These are phyloP conservation scores for Phytophthora syringae DNA, from an alignment of 352 stramenopile species.

Conservation along the genomic window DNA sequence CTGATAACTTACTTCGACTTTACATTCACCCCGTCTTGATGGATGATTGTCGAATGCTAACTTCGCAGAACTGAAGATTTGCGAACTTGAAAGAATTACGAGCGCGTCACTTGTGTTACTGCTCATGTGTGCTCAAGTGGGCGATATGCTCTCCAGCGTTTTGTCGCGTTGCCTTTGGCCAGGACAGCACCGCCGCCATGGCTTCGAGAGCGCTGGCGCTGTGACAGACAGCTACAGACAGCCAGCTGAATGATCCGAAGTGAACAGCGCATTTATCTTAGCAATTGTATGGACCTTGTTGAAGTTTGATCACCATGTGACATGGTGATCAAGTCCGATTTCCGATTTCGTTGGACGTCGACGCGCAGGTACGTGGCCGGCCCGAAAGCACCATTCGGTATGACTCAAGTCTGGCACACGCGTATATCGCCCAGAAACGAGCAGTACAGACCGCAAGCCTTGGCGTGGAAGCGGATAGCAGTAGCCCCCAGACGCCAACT, in stretches of 20 bases:
- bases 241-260: background rate
- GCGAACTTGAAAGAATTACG: too few species aligned
- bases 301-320: slow-evolving; percentile 16
- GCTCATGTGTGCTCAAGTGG: too few species aligned
- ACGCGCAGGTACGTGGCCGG: background rate
- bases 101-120: too few species aligned
- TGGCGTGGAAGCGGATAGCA: too few species aligned
- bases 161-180: too few species aligned
- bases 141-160: too few species aligned
- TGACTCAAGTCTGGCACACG: slow-evolving; percentile 4
- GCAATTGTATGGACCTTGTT: slow-evolving; percentile 14
- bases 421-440: background rate
- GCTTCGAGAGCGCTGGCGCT: background rate
- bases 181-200: too few species aligned
- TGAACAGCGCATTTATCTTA: background rate
- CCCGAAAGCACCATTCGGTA: background rate
- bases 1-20: background rate
- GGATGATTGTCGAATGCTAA: slow-evolving; percentile 15
- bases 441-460: too few species aligned
- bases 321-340: background rate
- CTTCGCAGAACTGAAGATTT: slow-evolving; percentile 2
- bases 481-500: background rate
- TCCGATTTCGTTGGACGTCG: background rate
- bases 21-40: background rate
- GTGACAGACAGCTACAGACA: background rate